Conservation (phyloP, 2,329 filamentous ascomycete genomes). For the Paramyrothecium sp. region DNA sequence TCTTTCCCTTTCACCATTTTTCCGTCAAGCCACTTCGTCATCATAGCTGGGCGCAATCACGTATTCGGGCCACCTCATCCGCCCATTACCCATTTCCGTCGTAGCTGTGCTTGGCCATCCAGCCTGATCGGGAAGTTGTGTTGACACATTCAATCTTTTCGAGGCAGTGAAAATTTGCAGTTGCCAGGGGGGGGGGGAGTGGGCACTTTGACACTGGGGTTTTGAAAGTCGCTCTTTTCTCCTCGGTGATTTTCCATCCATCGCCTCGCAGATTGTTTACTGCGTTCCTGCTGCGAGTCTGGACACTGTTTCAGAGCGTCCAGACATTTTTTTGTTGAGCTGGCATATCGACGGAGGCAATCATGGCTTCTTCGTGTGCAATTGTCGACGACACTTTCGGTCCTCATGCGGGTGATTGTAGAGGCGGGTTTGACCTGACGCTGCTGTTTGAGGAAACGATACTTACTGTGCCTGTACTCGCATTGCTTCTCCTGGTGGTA, state of each 20-base stretch:
- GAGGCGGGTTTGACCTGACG: constrained; percentile 46
- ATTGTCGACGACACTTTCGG: constrained; percentile 16
- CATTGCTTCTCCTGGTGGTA: constrained; percentile 21
- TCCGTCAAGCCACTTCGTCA: not conserved
- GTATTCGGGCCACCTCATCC: not conserved
- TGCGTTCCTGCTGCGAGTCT: too few species aligned
- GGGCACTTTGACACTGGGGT: too few species aligned
- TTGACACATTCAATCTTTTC: too few species aligned
- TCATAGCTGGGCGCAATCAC: not conserved
- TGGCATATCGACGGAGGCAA: not conserved
- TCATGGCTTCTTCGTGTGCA: constrained; percentile 5
- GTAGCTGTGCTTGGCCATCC: too few species aligned
- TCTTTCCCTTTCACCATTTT: not conserved
- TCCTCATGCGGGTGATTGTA: constrained; percentile 22
- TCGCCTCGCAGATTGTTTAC: too few species aligned
- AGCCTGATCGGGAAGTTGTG: too few species aligned
- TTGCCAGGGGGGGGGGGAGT: too few species aligned
- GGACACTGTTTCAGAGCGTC: too few species aligned
- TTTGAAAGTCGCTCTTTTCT: too few species aligned
- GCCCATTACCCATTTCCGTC: not conserved
- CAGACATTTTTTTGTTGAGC: too few species aligned
- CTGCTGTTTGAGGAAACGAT: constrained; percentile 40
- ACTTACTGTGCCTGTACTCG: constrained; percentile 23
- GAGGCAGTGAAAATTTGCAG: too few species aligned
- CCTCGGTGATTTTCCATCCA: too few species aligned